phyloP scores from a whole-genome alignment of 805 yeast genomes.

The Spathaspora girioi region DNA sequence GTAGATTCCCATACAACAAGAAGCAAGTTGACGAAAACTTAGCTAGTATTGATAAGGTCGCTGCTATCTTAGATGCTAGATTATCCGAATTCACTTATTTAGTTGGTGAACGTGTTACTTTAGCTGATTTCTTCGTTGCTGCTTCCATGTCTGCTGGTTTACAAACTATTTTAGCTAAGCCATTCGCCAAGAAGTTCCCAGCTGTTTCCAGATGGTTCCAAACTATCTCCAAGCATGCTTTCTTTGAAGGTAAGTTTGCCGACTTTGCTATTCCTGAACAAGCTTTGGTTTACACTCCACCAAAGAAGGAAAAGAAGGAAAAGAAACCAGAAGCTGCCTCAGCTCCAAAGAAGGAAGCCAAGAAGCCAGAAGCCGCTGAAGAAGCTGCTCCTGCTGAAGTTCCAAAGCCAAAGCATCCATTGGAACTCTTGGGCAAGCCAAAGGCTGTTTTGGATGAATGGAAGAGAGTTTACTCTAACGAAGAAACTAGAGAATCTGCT shows the following conservation, averaged over 20 bases:
- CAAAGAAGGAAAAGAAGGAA: conserved; percentile 69
- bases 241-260: conserved; percentile 45
- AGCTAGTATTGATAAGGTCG: conserved; percentile 35
- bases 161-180: conserved; percentile 54
- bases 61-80: conserved; percentile 51
- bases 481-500: conserved; percentile 88
- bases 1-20: conserved; percentile 75
- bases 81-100: conserved; percentile 60
- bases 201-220: conserved; percentile 67
- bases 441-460: conserved; percentile 75
- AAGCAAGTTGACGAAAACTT: conserved; percentile 50
- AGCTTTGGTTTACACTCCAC: conserved; percentile 64
- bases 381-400: conserved; percentile 45
- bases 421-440: conserved; percentile 54
- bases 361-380: conserved; percentile 25
- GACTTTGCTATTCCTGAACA: conserved; percentile 58
- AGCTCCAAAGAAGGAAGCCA: conserved; percentile 38
- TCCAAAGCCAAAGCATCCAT: conserved; percentile 86
- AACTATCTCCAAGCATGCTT: conserved; percentile 46
- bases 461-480: conserved; percentile 93
- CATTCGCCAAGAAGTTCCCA: conserved; percentile 64
- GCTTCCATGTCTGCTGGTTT: conserved; percentile 51
- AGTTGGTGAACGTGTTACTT: conserved; percentile 54
- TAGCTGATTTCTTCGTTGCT: conserved; percentile 63
- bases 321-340: conserved; percentile 54